Evolutionary conservation across 495 filamentous ascomycete genomes (phyloP).

Genomic region (Neurospora sublineolata): DNA sequence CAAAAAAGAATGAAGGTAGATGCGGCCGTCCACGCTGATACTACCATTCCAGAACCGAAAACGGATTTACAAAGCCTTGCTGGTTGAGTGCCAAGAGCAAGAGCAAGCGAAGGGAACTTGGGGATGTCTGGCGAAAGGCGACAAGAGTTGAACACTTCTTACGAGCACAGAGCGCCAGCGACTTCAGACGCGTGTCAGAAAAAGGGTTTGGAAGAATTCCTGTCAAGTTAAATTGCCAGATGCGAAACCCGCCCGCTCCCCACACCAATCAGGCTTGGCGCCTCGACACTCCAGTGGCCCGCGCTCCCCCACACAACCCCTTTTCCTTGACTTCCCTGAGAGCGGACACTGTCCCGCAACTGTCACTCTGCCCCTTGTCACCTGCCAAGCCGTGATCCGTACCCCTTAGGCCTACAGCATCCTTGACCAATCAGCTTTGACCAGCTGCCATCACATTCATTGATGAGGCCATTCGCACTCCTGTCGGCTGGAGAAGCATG

Average conservation of each 20-base stretch:
- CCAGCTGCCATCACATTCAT: not conserved
- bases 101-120: not conserved
- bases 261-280: conserved; percentile 12
- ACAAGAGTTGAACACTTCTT: not conserved
- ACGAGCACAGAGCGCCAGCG: not conserved
- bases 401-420: not conserved
- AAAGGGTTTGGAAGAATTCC: conserved; percentile 11
- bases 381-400: not conserved
- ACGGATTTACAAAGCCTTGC: not conserved
- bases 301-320: not conserved
- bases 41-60: not conserved
- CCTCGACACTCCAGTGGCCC: not conserved
- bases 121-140: not conserved
- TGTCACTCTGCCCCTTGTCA: not conserved
- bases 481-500: not conserved
- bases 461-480: not conserved
- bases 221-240: conserved; percentile 22
- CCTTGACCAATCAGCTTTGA: not conserved
- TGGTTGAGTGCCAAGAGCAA: not conserved
- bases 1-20: conserved; percentile 1
- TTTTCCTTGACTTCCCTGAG: not conserved
- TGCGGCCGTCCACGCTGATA: not conserved
- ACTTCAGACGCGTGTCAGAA: conserved; percentile 18
- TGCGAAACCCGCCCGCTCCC: conserved; percentile 8
- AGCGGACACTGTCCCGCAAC: not conserved